phyloP scores from a whole-genome alignment of 2,329 filamentous ascomycete species.

The Fusarium sp. region DNA sequence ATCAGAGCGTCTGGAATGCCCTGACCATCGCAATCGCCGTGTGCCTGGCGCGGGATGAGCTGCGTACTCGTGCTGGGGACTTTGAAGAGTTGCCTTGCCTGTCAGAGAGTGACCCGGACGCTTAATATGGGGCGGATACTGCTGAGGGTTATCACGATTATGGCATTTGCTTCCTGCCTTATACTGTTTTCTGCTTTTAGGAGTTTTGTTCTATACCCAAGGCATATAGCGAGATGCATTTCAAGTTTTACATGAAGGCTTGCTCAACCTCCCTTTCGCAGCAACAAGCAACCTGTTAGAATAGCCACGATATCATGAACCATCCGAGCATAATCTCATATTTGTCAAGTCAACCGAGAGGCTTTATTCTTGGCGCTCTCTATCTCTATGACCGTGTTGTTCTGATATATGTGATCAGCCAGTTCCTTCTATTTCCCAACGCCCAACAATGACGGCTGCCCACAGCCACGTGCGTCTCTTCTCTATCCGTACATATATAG shows the following conservation, averaged over 20 bases:
- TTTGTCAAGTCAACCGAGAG: conserved; percentile 36
- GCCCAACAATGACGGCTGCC: conserved; percentile 44
- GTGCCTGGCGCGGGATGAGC: conserved; percentile 56
- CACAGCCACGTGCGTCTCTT: conserved; percentile 32
- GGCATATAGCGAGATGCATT: conserved; percentile 6
- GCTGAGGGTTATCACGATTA: neutral
- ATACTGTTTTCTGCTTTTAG: neutral
- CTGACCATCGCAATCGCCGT: conserved; percentile 55
- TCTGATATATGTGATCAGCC: conserved; percentile 39
- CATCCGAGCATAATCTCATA: neutral
- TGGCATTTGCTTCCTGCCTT: neutral
- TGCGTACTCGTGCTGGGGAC: conserved; percentile 49
- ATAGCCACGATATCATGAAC: neutral
- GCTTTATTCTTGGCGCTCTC: conserved; percentile 41
- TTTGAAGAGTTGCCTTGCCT: conserved; percentile 49
- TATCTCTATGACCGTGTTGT: conserved; percentile 42
- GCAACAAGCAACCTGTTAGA: neutral
- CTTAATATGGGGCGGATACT: neutral
- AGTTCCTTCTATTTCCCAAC: conserved; percentile 47
- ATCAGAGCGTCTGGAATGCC: conserved; percentile 60
- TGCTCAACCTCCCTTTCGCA: neutral
- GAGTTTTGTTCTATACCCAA: conserved; percentile 16
- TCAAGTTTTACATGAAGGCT: neutral
- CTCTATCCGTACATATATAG: conserved; percentile 46
- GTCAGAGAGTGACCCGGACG: conserved; percentile 55